These are phyloP conservation scores for Populus davidiana DNA, from an alignment of 345 rosid species.

Conservation along the genomic window DNA sequence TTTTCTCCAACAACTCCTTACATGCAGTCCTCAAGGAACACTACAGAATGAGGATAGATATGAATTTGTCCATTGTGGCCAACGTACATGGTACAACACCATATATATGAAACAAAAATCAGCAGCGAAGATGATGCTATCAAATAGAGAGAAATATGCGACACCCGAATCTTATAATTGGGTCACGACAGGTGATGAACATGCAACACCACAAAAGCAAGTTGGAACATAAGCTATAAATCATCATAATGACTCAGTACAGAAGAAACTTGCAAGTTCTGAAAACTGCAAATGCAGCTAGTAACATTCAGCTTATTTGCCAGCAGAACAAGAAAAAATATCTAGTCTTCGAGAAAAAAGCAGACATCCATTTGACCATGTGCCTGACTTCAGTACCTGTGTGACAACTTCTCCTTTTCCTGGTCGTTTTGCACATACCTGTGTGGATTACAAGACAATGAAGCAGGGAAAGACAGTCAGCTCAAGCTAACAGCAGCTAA, in stretches of 20 bases:
- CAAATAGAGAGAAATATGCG: too few species aligned
- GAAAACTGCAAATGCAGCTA: conserved; percentile 1
- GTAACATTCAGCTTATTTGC: conserved; percentile 8
- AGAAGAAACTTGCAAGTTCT: not conserved
- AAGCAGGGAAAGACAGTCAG: not conserved
- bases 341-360: not conserved
- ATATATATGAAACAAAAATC: not conserved
- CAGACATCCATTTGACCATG: not conserved
- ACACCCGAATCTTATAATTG: not conserved
- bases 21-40: not conserved
- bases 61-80: not conserved
- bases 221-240: not conserved
- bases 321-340: not conserved
- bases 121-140: not conserved
- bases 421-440: conserved; percentile 19
- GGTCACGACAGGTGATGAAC: not conserved
- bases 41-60: not conserved
- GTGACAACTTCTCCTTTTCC: conserved; percentile 26
- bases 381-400: conserved; percentile 11
- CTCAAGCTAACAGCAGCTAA: not conserved
- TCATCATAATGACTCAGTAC: not conserved
- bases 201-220: not conserved
- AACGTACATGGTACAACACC: not conserved
- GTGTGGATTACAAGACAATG: not conserved
- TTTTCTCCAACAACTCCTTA: not conserved